These are phyloP conservation scores for Paraphoma chrysanthemicola DNA, from an alignment of 2,329 filamentous ascomycete genomes.

Conservation along the genomic window DNA sequence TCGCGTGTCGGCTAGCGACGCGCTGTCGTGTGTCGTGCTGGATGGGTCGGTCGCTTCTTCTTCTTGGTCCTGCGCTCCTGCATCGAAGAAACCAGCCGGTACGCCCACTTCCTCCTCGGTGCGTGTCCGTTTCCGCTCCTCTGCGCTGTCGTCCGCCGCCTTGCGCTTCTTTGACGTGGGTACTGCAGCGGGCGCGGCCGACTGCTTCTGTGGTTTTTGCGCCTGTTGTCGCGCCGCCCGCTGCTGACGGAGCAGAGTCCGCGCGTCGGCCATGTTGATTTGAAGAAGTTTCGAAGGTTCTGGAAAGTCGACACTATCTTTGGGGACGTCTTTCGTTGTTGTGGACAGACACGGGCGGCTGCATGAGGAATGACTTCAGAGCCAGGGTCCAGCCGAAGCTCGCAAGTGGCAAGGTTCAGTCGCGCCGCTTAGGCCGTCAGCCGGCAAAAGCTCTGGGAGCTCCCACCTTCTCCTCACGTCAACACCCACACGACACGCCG, in stretches of 20 bases:
- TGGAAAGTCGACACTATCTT: too few species aligned
- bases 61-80: slow-evolving; percentile 17
- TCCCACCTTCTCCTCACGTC: slow-evolving; percentile 35
- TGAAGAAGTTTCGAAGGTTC: not conserved
- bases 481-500: slow-evolving; percentile 38
- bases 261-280: slow-evolving; percentile 46
- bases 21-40: not conserved
- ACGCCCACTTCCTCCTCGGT: slow-evolving; percentile 41
- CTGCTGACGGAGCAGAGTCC: slow-evolving; percentile 48
- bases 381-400: slow-evolving; percentile 7
- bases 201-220: slow-evolving; percentile 37
- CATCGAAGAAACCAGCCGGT: slow-evolving; percentile 47
- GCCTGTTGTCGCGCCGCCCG: slow-evolving; percentile 46
- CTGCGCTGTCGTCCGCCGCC: slow-evolving; percentile 35
- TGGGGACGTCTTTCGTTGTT: not conserved
- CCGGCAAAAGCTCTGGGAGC: slow-evolving; percentile 28
- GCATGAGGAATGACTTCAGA: slow-evolving; percentile 8
- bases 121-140: slow-evolving; percentile 42
- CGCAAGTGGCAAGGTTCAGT: slow-evolving; percentile 8
- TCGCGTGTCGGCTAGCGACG: not conserved
- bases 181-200: slow-evolving; percentile 35
- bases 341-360: not conserved
- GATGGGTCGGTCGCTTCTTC: not conserved
- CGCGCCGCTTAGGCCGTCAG: slow-evolving; percentile 14
- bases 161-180: slow-evolving; percentile 46